Conservation (phyloP, 1,284 basidiomycete species). For the Cryptococcus sp. region DNA sequence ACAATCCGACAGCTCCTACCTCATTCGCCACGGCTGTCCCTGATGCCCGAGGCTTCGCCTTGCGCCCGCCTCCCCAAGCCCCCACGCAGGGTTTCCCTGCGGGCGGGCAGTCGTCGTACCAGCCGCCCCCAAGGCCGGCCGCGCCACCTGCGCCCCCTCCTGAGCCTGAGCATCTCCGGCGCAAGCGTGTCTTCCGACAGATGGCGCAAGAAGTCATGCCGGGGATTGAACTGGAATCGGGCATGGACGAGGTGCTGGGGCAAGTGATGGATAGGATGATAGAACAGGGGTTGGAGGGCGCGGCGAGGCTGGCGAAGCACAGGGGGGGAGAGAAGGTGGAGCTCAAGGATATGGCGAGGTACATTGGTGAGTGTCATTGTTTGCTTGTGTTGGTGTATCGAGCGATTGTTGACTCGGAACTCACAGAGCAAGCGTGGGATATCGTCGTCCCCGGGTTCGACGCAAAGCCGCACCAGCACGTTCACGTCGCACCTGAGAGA, state of each 20-base stretch:
- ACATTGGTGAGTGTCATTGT: constrained; percentile 30
- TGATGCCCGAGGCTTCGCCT: constrained; percentile 8
- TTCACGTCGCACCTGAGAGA: constrained; percentile 32
- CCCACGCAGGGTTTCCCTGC: neutral
- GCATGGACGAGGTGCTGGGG: constrained; percentile 32
- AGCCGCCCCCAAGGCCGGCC: neutral
- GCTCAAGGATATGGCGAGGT: constrained; percentile 39
- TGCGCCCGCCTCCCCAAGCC: constrained; percentile 5
- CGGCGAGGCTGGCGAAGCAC: constrained; percentile 38
- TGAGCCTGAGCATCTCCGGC: constrained; percentile 28
- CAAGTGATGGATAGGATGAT: constrained; percentile 36
- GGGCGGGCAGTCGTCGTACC: neutral
- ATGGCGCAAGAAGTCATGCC: constrained; percentile 33
- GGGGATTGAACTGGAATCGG: constrained; percentile 36
- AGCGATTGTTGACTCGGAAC: neutral
- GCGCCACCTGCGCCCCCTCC: constrained; percentile 20
- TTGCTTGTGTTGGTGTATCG: neutral
- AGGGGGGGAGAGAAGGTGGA: constrained; percentile 35
- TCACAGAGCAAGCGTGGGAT: constrained; percentile 30
- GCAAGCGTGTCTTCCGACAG: constrained; percentile 39
- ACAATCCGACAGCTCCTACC: constrained; percentile 3
- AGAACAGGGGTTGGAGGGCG: constrained; percentile 26
- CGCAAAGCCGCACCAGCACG: constrained; percentile 27
- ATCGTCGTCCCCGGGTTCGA: constrained; percentile 40
- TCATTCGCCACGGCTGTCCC: constrained; percentile 14